Evolutionary conservation across 495 filamentous ascomycete species (phyloP), one percentile per base, ranked within the genome.

Genomic region (Thermochaetoides thermophila): DNA sequence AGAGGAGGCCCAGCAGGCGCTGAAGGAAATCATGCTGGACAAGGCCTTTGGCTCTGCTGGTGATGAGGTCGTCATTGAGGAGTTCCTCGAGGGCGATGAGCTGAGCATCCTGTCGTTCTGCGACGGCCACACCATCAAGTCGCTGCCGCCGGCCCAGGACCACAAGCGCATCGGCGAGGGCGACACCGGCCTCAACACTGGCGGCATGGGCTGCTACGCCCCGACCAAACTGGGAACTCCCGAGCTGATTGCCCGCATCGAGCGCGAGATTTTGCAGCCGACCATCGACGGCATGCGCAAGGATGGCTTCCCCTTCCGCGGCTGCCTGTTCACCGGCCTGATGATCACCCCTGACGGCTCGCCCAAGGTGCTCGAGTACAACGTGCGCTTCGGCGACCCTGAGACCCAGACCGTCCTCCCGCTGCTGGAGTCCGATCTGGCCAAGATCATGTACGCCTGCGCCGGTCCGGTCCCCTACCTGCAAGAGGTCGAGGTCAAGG

Each of bases 151-250:
- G 1, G 89, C 89, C 8, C 89, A 97, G 49, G 89, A 97, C 52
- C 89, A 96, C 61, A 97, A 97, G 66, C 73, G 81, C 30, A 81
- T 93, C 31, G 80, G 77, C 33, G 91, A 97, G 48, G 83, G 82
- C 32, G 89, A 97, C 47, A 68, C 73, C 22, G 89, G 89, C 3
- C 81, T 84, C 13, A 97, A 95, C 60, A 97, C 89, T 5, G 91
- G 89, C 29, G 91, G 89, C 10, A 96, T 97, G 89, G 89, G 89
- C 35, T 91, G 84, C 57, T 97, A 97, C 59, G 84, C 85, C 22
- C 84, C 85, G 12, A 91, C 85, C 0, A 76, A 71, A 36, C 79
- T 95, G 46, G 83, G 80, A 6, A 77, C 81, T 0, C 69, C 75
- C 34, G 68, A 73, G 19, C 61, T 86, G 11, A 60, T 93, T 15